Percentiles rank a stretch among this genome's conserved stretches.
Conservation (phyloP, 129 eudicot species). For the Tagetes patula region DNA sequence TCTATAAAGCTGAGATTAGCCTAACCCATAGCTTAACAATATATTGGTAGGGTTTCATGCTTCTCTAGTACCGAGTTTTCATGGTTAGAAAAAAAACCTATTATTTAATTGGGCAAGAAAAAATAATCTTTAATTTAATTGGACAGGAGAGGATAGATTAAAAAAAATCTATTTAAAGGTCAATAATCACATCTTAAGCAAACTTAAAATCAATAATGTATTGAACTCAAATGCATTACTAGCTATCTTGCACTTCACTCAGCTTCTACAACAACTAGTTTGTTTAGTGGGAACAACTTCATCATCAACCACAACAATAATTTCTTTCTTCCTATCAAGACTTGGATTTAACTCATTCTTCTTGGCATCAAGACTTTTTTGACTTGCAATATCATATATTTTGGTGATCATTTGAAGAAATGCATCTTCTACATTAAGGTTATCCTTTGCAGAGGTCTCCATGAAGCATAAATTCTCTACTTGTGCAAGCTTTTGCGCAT, state of each 20-base stretch:
- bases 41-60: too few relatives aligned
- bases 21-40: too few relatives aligned
- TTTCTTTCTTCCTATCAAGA: conserved; percentile 53
- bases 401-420: conserved; percentile 69
- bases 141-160: too few relatives aligned
- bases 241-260: conserved; percentile 1
- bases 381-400: conserved; percentile 54
- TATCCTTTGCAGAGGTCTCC: conserved; percentile 83
- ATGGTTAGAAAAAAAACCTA: too few relatives aligned
- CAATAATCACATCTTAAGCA: conserved; percentile 8
- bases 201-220: not conserved
- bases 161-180: not conserved
- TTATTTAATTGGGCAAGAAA: too few relatives aligned
- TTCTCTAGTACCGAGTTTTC: too few relatives aligned
- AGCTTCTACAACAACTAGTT: conserved; percentile 53
- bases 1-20: too few relatives aligned
- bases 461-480: conserved; percentile 60
- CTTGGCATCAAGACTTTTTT: conserved; percentile 51
- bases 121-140: too few relatives aligned
- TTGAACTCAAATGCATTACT: not conserved
- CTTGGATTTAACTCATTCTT: conserved; percentile 21
- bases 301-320: conserved; percentile 50
- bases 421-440: conserved; percentile 72
- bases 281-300: conserved; percentile 55
- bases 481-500: conserved; percentile 65